Percentiles rank a stretch among this genome's conserved stretches.
Evolutionary conservation across 495 filamentous ascomycete species (phyloP).

Genomic region (Podospora pseudopauciseta): DNA sequence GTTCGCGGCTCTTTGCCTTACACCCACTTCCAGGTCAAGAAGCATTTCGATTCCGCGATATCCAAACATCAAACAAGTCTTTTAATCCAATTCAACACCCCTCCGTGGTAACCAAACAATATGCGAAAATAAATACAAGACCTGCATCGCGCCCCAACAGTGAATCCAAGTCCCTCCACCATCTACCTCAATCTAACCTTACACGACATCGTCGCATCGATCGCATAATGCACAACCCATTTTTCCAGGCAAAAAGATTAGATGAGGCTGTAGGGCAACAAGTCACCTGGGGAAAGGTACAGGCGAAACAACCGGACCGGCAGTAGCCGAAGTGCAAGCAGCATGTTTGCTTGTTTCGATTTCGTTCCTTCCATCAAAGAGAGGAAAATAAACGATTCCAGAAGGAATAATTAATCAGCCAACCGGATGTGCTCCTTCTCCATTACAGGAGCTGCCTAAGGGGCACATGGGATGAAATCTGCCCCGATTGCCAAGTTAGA

Average conservation of each 20-base stretch:
- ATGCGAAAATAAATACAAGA: too few relatives aligned
- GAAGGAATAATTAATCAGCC: background rate
- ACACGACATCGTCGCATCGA: background rate
- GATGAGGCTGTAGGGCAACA: background rate
- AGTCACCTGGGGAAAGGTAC: background rate
- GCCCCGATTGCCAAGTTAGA: too few relatives aligned
- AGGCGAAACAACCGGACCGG: background rate
- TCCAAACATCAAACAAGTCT: too few relatives aligned
- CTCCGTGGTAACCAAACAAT: too few relatives aligned
- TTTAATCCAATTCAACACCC: too few relatives aligned
- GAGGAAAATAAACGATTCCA: background rate
- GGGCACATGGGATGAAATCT: background rate
- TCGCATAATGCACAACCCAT: background rate
- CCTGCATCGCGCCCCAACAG: background rate
- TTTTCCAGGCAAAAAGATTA: background rate
- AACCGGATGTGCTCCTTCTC: background rate
- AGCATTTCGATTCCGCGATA: too few relatives aligned
- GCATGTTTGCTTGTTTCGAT: background rate
- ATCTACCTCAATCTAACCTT: background rate
- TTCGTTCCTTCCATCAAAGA: background rate
- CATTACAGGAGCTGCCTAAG: background rate
- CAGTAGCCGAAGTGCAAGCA: background rate
- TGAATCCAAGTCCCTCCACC: background rate
- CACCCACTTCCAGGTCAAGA: too few relatives aligned
- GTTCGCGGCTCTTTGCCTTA: background rate